Conservation (phyloP, 345 rosid genomes). For the Eutrema heterophyllum region DNA sequence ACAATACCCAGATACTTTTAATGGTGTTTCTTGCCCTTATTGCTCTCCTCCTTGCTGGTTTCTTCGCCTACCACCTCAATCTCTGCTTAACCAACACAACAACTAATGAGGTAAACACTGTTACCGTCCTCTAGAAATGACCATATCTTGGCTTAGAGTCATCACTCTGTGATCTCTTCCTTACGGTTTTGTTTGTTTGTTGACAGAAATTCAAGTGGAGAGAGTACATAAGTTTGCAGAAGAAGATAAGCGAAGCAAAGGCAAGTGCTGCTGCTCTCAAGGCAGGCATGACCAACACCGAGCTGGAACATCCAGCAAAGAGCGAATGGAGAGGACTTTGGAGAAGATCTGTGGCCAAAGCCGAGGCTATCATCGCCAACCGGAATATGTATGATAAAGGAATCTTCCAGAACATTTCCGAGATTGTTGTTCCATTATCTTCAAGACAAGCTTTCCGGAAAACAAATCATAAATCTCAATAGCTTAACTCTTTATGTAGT, state of each 20-base stretch:
- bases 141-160: background rate
- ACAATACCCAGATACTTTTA: conserved; percentile 82
- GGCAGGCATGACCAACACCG: conserved; percentile 41
- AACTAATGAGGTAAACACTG: conserved; percentile 64
- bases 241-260: conserved; percentile 74
- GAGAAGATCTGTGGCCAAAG: conserved; percentile 48
- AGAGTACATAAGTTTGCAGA: conserved; percentile 73
- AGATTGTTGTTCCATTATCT: conserved; percentile 59
- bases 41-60: conserved; percentile 80
- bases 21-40: conserved; percentile 77
- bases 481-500: background rate
- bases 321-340: conserved; percentile 58
- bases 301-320: conserved; percentile 31
- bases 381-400: conserved; percentile 64
- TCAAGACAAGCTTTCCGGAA: conserved; percentile 44
- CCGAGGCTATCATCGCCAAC: conserved; percentile 30
- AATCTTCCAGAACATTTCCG: conserved; percentile 40
- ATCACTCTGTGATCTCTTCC: background rate
- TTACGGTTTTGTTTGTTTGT: conserved; percentile 20
- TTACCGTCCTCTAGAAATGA: background rate
- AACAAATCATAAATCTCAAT: conserved; percentile 37
- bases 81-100: conserved; percentile 91
- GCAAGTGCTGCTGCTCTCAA: conserved; percentile 62
- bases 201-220: conserved; percentile 88
- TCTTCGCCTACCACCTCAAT: conserved; percentile 72